Evolutionary conservation across 2,329 filamentous ascomycete species (phyloP), one percentile per base, ranked within the genome.

Genomic region (Paraphoma chrysanthemicola): DNA sequence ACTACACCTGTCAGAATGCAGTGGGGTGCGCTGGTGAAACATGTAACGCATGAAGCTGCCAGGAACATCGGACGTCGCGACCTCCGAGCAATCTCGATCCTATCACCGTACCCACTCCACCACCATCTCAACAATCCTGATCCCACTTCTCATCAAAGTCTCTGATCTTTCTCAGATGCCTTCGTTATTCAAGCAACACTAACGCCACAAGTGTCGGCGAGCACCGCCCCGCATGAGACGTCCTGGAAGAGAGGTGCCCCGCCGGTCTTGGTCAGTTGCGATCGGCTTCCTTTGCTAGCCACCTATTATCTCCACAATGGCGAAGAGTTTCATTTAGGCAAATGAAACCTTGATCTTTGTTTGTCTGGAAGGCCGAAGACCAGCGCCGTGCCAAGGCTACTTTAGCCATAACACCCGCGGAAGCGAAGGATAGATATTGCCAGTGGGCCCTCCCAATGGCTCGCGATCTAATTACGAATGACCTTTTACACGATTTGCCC

Each of bases 401-500:
- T 64, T 67, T 74, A 74, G 66, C 71, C 71, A 72, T 68, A 70
- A 73, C 65, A 73, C 57, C 69, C 68, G 69, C 57, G 67, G 65
- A 62, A 54, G 62, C 44, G 44, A 43, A 43, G 51, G 23, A 5
- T 23, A 29, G 3, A 42, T 9, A 23, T 10, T 23, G 28, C 23
- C 23, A 10, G 23, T 18, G 11, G 41, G 39, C 16, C 18, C 18
- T 29, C 10, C 16, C 46, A 16, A 49, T 49, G n/a, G 47, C 31
- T 18, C 30, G 12, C 47, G 36, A 16, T 14, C 36, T 41, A 42
- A 42, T 29, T 41, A 11, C 16, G 12, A 29, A 18, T 18, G 3
- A 42, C 29, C 8, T 23, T n/a, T 17, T 8, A 33, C n/a, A 33
- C 31, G 9, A 46, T 31, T 29, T 30, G 44, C 17, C 17, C 11